A percentile compares a stretch with the other conserved stretches of the same genome.
phyloP scores from a whole-genome alignment of 805 yeast species.

The Osmozyma mogii region DNA sequence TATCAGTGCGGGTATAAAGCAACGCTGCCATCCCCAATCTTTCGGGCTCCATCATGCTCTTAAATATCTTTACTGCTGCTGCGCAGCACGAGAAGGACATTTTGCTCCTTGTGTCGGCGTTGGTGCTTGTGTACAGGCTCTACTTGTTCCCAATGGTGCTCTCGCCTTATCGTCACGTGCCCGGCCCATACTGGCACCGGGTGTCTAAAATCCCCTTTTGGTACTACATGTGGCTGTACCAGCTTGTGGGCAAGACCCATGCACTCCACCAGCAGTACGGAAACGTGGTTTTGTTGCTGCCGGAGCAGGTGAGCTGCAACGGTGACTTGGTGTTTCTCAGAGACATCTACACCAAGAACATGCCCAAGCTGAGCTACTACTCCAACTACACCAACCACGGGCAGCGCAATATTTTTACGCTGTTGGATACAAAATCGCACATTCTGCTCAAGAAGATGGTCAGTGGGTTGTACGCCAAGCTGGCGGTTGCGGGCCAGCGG shows the following conservation, averaged over 20 bases:
- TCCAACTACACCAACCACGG: conserved; percentile 53
- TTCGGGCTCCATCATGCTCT: too few species aligned
- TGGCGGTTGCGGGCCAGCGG: too few species aligned
- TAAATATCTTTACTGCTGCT: too few species aligned
- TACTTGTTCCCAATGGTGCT: background rate
- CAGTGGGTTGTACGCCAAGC: background rate
- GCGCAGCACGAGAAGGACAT: too few species aligned
- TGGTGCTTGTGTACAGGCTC: background rate
- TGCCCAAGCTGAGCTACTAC: conserved; percentile 52
- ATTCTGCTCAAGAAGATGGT: background rate
- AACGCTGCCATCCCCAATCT: too few species aligned
- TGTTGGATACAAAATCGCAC: conserved; percentile 22
- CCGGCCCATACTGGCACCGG: conserved; percentile 1
- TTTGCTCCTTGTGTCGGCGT: too few species aligned
- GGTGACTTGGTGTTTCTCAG: conserved; percentile 42
- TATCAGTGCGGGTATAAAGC: too few species aligned
- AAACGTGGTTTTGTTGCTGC: conserved; percentile 53
- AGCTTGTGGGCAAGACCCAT: conserved; percentile 16
- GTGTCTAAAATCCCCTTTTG: too few species aligned
- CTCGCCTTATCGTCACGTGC: background rate
- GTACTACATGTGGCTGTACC: too few species aligned
- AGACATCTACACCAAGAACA: conserved; percentile 49
- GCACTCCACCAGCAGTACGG: conserved; percentile 50
- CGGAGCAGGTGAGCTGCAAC: conserved; percentile 52
- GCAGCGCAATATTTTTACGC: conserved; percentile 51